These are phyloP conservation scores for Wickerhamiella pararugosa DNA, from an alignment of 1,139 yeast genomes.

Conservation along the genomic window DNA sequence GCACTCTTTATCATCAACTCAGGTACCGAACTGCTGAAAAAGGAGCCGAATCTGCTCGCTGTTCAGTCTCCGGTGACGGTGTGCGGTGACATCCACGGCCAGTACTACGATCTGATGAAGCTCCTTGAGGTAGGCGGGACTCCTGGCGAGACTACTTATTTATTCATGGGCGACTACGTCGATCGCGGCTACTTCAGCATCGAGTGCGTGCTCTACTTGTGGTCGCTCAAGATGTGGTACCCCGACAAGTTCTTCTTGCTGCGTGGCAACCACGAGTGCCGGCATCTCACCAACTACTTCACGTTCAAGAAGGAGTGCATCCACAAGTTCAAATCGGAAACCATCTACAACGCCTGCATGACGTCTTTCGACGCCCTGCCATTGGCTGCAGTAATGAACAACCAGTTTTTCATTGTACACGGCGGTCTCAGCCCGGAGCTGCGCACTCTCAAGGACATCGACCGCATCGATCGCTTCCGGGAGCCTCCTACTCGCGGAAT, in stretches of 20 bases:
- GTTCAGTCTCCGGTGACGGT: slow-evolving; percentile 92
- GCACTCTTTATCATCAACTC: slow-evolving; percentile 48
- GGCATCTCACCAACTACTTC: slow-evolving; percentile 85
- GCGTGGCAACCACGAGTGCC: slow-evolving; percentile 92
- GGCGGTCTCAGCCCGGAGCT: slow-evolving; percentile 93
- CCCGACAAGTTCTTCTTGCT: slow-evolving; percentile 69
- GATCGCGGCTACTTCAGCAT: slow-evolving; percentile 89
- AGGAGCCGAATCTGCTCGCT: slow-evolving; percentile 65
- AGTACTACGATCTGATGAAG: slow-evolving; percentile 79
- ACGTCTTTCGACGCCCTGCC: slow-evolving; percentile 79
- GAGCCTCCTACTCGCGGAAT: slow-evolving; percentile 92
- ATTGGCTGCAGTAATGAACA: slow-evolving; percentile 85
- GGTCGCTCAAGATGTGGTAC: slow-evolving; percentile 65
- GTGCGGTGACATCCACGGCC: slow-evolving; percentile 96
- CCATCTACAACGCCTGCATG: slow-evolving; percentile 62
- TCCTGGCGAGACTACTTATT: slow-evolving; percentile 59
- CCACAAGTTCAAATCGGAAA: slow-evolving; percentile 52
- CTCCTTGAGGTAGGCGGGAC: slow-evolving; percentile 91
- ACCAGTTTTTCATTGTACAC: slow-evolving; percentile 90
- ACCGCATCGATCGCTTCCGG: slow-evolving; percentile 58
- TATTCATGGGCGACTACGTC: slow-evolving; percentile 90
- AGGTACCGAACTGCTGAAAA: slow-evolving; percentile 52
- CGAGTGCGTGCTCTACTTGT: slow-evolving; percentile 71
- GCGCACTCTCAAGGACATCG: slow-evolving; percentile 53
- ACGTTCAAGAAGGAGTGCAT: slow-evolving; percentile 85